These are phyloP conservation scores for Nicotiana tomentosiformis DNA, from an alignment of 257 asterid genomes.

Conservation along the genomic window DNA sequence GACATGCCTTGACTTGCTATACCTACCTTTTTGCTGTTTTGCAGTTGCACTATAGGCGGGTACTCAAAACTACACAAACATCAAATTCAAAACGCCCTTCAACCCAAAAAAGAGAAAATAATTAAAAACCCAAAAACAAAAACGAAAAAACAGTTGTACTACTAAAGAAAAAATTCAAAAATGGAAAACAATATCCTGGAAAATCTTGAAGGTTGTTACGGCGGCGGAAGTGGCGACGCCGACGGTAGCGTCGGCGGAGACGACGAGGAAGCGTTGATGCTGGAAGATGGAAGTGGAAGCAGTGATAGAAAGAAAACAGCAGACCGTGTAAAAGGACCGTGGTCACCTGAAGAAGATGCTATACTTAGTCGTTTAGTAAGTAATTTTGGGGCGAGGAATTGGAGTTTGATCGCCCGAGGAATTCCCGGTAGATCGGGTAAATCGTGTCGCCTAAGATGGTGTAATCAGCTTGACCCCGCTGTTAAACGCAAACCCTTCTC, in stretches of 20 bases:
- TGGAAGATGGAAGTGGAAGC: conserved; percentile 27
- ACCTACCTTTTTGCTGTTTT: neutral
- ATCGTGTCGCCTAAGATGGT: conserved; percentile 93
- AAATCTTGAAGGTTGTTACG: neutral
- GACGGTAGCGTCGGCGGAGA: conserved; percentile 3
- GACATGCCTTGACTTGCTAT: neutral
- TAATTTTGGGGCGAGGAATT: conserved; percentile 72
- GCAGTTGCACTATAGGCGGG: conserved; percentile 15
- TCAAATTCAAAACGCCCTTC: neutral
- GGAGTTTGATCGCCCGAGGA: conserved; percentile 86
- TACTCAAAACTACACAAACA: neutral
- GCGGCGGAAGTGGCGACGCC: neutral
- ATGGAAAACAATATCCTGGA: conserved; percentile 3
- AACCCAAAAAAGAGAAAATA: too few relatives aligned
- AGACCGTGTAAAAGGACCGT: conserved; percentile 82
- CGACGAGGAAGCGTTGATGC: conserved; percentile 22
- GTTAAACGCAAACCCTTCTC: conserved; percentile 79
- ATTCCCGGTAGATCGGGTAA: conserved; percentile 89
- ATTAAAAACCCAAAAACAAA: neutral
- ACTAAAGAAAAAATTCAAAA: neutral
- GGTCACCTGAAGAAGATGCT: conserved; percentile 87
- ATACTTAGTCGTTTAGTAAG: conserved; percentile 58
- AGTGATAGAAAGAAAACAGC: conserved; percentile 30
- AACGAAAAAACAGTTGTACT: neutral
- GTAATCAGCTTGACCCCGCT: conserved; percentile 89